Evolutionary conservation across 2,329 filamentous ascomycete species (phyloP).

Genomic region (Calonectria montana): DNA sequence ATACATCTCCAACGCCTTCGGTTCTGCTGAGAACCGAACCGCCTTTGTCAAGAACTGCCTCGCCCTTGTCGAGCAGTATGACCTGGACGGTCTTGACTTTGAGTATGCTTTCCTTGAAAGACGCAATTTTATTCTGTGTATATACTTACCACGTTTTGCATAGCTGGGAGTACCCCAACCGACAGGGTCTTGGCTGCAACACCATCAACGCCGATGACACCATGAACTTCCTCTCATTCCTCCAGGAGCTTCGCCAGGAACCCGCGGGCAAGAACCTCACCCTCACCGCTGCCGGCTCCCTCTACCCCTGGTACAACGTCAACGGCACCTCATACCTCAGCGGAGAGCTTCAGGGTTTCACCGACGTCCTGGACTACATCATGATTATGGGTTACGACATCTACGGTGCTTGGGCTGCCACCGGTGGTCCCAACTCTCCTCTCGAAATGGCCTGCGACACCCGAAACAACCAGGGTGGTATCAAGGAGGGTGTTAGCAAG

Average conservation of each 20-base stretch:
- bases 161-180: constrained; percentile 39
- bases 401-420: constrained; percentile 30
- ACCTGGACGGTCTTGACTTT: constrained; percentile 33
- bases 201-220: constrained; percentile 34
- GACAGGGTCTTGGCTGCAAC: constrained; percentile 38
- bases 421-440: constrained; percentile 31
- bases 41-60: constrained; percentile 25
- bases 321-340: constrained; percentile 17
- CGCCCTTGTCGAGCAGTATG: constrained; percentile 27
- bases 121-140: background rate
- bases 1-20: constrained; percentile 31
- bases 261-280: constrained; percentile 24
- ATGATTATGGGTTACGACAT: constrained; percentile 41
- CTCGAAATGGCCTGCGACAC: constrained; percentile 24
- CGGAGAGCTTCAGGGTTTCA: constrained; percentile 28
- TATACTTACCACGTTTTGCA: background rate
- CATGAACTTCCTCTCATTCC: constrained; percentile 31
- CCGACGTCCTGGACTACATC: constrained; percentile 32
- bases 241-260: constrained; percentile 31
- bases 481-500: constrained; percentile 18
- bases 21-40: constrained; percentile 32
- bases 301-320: constrained; percentile 35
- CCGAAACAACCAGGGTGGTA: constrained; percentile 33
- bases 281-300: constrained; percentile 32
- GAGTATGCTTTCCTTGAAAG: constrained; percentile 18